phyloP scores from a whole-genome alignment of 2,329 filamentous ascomycete species.

The Orbilia brochopaga region DNA sequence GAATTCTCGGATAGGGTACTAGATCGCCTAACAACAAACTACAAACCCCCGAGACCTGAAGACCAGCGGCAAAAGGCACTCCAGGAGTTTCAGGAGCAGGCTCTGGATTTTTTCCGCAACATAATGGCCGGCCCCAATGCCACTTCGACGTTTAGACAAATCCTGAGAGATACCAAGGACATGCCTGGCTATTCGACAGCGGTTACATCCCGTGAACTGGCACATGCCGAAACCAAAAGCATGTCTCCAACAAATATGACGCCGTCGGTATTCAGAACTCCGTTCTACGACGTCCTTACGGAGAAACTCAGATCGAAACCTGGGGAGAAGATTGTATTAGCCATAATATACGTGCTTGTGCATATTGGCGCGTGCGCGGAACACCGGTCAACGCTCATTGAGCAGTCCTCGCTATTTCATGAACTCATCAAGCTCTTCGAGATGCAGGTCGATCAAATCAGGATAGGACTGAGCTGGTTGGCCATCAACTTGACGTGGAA shows the following conservation, averaged over 20 bases:
- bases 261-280: constrained; percentile 29
- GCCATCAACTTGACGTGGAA: constrained; percentile 82
- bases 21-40: constrained; percentile 33
- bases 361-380: constrained; percentile 85
- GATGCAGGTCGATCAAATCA: constrained; percentile 74
- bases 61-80: constrained; percentile 51
- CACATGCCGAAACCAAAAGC: background rate
- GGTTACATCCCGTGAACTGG: background rate
- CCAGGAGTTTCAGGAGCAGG: constrained; percentile 83
- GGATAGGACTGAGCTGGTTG: constrained; percentile 79
- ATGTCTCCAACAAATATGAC: constrained; percentile 22
- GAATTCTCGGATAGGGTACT: constrained; percentile 29
- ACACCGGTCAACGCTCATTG: constrained; percentile 74
- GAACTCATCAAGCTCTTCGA: constrained; percentile 75
- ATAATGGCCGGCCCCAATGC: constrained; percentile 72
- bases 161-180: constrained; percentile 67
- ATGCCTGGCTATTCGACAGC: constrained; percentile 56
- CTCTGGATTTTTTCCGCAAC: constrained; percentile 86
- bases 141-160: constrained; percentile 78
- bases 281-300: constrained; percentile 40
- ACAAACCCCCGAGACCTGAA: constrained; percentile 26
- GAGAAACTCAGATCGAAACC: constrained; percentile 50
- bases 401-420: constrained; percentile 76
- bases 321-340: constrained; percentile 70
- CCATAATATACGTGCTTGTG: constrained; percentile 80